These are phyloP conservation scores for Trifolium subterraneum DNA, from an alignment of 306 rosid genomes.

Conservation along the genomic window DNA sequence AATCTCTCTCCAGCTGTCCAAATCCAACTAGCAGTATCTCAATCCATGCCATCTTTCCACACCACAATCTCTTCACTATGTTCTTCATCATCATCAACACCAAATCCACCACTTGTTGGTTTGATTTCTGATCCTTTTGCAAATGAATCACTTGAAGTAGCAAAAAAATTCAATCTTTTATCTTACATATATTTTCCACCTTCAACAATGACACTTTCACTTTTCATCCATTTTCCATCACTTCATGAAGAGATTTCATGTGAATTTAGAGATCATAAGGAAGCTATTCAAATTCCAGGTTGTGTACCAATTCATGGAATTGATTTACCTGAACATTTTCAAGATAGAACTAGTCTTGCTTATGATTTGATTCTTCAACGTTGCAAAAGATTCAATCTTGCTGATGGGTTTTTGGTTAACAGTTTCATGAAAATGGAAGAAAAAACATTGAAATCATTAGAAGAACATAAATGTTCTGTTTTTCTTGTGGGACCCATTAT, in stretches of 20 bases:
- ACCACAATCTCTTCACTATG: constrained; percentile 5
- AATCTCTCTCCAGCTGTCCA: background rate
- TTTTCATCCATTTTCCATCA: constrained; percentile 39
- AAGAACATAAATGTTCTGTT: constrained; percentile 7
- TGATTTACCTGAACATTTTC: constrained; percentile 44
- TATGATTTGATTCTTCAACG: constrained; percentile 33
- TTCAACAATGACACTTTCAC: constrained; percentile 33
- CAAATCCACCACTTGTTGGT: constrained; percentile 28
- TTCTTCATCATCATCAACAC: constrained; percentile 18
- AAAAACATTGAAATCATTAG: background rate
- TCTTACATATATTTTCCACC: constrained; percentile 45
- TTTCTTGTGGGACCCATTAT: constrained; percentile 36
- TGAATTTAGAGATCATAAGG: constrained; percentile 37
- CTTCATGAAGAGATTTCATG: constrained; percentile 36
- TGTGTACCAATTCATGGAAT: constrained; percentile 30
- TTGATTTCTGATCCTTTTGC: constrained; percentile 41
- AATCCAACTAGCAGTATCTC: constrained; percentile 23
- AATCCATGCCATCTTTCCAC: constrained; percentile 40
- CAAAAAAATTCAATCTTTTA: constrained; percentile 38
- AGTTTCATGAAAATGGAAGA: constrained; percentile 37
- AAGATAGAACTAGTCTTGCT: constrained; percentile 42
- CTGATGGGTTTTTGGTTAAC: constrained; percentile 42
- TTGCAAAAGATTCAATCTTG: constrained; percentile 22
- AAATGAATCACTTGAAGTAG: constrained; percentile 29
- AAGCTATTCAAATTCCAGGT: constrained; percentile 44